phyloP scores from a whole-genome alignment of 768 basidiomycete species.

The Suillus discolor region DNA sequence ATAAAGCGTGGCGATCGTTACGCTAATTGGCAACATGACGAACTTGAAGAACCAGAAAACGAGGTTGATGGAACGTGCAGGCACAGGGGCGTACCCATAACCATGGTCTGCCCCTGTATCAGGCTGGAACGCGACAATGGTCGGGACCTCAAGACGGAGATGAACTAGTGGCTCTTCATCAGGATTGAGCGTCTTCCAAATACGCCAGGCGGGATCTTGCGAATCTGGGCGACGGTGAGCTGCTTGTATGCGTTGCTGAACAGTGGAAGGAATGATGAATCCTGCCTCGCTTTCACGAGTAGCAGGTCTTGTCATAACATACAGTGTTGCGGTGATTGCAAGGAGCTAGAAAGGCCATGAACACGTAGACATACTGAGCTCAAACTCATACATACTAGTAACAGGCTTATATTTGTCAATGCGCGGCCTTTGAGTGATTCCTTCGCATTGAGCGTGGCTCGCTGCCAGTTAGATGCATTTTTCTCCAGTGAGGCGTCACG shows the following conservation, averaged over 20 bases:
- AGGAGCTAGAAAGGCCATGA: conserved; percentile 55
- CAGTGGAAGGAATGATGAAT: conserved; percentile 19
- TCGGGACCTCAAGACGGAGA: conserved; percentile 79
- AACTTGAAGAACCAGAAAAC: conserved; percentile 80
- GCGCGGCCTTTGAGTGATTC: conserved; percentile 65
- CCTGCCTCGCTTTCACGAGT: conserved; percentile 30
- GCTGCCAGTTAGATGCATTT: conserved; percentile 36
- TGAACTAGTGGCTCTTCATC: conserved; percentile 65
- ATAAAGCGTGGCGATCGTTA: conserved; percentile 75
- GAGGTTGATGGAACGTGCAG: conserved; percentile 54
- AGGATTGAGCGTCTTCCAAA: conserved; percentile 83
- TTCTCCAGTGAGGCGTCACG: conserved; percentile 25
- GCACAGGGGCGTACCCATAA: conserved; percentile 39
- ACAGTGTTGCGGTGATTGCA: conserved; percentile 73
- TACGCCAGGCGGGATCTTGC: conserved; percentile 57
- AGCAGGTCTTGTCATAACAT: conserved; percentile 66
- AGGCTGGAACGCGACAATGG: conserved; percentile 66
- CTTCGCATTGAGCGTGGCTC: conserved; percentile 30
- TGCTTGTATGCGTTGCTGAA: conserved; percentile 38
- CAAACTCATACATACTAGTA: conserved; percentile 54
- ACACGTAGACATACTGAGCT: not conserved
- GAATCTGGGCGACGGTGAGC: conserved; percentile 32
- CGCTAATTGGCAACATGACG: conserved; percentile 81
- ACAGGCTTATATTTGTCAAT: conserved; percentile 76
- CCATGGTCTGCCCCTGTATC: conserved; percentile 33